Conservation (phyloP, 2,329 filamentous ascomycete genomes). For the Pyrenochaeta sp. region DNA sequence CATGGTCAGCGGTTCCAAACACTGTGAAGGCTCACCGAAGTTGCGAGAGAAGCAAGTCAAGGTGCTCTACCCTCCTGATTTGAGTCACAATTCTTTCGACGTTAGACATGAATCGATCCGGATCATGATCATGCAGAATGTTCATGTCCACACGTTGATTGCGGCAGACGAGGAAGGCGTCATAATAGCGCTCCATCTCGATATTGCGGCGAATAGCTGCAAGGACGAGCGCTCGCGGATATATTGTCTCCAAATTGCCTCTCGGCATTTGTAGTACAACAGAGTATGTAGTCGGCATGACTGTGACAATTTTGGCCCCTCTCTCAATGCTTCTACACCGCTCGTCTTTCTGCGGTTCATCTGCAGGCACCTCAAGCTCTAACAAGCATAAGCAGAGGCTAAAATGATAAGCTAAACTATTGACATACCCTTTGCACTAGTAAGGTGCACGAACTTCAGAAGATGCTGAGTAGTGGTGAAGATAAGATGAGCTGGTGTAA, state of each 20-base stretch:
- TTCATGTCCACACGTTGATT: slow-evolving; percentile 98
- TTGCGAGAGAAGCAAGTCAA: slow-evolving; percentile 91
- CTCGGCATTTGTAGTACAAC: slow-evolving; percentile 93
- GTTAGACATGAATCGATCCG: slow-evolving; percentile 81
- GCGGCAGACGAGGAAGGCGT: slow-evolving; percentile 86
- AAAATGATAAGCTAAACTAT: background rate
- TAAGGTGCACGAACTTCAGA: slow-evolving; percentile 91
- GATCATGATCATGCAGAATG: slow-evolving; percentile 92
- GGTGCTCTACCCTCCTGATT: slow-evolving; percentile 78
- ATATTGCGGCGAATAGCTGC: slow-evolving; percentile 87
- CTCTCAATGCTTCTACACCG: slow-evolving; percentile 91
- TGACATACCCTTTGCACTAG: slow-evolving; percentile 66
- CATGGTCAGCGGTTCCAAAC: background rate
- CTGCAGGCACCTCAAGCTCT: slow-evolving; percentile 83
- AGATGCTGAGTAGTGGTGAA: slow-evolving; percentile 93
- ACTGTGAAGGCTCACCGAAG: slow-evolving; percentile 65
- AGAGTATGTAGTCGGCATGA: slow-evolving; percentile 86
- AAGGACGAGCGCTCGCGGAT: slow-evolving; percentile 88
- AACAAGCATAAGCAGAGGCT: slow-evolving; percentile 6
- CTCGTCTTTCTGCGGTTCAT: slow-evolving; percentile 92
- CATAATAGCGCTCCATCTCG: slow-evolving; percentile 79
- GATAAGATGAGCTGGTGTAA: slow-evolving; percentile 83
- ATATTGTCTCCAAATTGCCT: slow-evolving; percentile 95
- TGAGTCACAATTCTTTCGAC: slow-evolving; percentile 83
- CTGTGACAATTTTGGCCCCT: slow-evolving; percentile 84